phyloP scores from a whole-genome alignment of 2,329 filamentous ascomycete genomes.

The Sporothrix sp. region DNA sequence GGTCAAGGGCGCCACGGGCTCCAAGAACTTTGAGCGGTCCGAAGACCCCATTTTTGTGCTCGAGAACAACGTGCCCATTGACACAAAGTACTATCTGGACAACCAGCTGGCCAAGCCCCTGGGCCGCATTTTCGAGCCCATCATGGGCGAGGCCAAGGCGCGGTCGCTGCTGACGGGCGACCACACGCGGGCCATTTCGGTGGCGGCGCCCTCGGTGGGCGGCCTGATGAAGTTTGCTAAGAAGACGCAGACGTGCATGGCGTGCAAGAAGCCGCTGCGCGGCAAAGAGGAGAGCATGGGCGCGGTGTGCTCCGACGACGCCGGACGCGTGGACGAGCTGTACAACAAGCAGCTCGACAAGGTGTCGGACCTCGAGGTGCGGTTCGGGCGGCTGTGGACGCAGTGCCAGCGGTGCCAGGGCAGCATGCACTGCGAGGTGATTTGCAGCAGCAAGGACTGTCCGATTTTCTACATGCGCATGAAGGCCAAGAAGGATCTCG shows the following conservation, averaged over 20 bases:
- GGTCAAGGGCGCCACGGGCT: constrained; percentile 77
- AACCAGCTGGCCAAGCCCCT: constrained; percentile 96
- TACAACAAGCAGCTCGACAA: constrained; percentile 86
- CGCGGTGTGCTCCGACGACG: constrained; percentile 81
- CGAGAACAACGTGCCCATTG: constrained; percentile 94
- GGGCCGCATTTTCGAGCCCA: constrained; percentile 93
- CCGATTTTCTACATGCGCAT: constrained; percentile 99
- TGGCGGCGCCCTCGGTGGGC: constrained; percentile 82
- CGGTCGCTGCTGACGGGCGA: constrained; percentile 79
- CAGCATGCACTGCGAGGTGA: constrained; percentile 96
- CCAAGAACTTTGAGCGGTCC: constrained; percentile 93
- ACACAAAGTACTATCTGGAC: constrained; percentile 97
- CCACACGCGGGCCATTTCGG: constrained; percentile 88
- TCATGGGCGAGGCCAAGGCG: constrained; percentile 77
- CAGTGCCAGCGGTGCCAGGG: constrained; percentile 97
- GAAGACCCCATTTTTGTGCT: constrained; percentile 96
- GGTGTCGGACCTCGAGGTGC: constrained; percentile 83
- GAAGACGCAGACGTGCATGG: constrained; percentile 97
- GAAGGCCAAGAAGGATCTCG: constrained; percentile 99
- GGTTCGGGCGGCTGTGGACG: constrained; percentile 90
- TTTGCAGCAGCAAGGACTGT: constrained; percentile 91
- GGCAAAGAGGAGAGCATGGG: constrained; percentile 62
- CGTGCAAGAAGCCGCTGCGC: constrained; percentile 91
- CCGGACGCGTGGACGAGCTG: constrained; percentile 76
- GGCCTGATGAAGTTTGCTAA: constrained; percentile 98